Evolutionary conservation across 2,329 filamentous ascomycete genomes (phyloP), one percentile per base, ranked within the genome.

Genomic region (Aureobasidium pullulans): DNA sequence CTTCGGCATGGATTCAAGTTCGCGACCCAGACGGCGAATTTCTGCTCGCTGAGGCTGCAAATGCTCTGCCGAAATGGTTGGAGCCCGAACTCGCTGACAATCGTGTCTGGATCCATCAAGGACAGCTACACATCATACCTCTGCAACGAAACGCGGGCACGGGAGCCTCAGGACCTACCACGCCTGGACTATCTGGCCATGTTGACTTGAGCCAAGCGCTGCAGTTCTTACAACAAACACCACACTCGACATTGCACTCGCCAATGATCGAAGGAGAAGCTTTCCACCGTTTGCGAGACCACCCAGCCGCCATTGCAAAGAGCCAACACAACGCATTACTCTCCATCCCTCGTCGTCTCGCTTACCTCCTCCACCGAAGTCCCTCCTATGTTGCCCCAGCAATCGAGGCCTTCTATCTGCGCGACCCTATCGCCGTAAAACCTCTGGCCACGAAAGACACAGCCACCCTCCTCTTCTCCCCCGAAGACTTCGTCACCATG

Each of bases 21-120:
- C 85, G 83, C 61, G 94, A 99, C 71, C 87, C 85, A 50, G 94
- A 97, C 73, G 95, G 95, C 66, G 92, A 99, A 70, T 99, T 99
- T 67, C 81, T 99, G 52, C 84, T 99, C 16, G 87, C 96, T 59
- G 94, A 99, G 76, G 94, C 93, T 32, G 93, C 95, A 31, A 91
- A 89, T 65, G 85, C 87, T 13, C 77, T 96, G 2, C 94, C 94
- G 2, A 84, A 83, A 62, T 99, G 94, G 95, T 76, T 99, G 29
- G 96, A 87, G 65, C 94, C 94, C 0, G 92, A 96, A 64, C 87
- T 93, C 40, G 91, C 95, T 63, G 83, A 87, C 64, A 89, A 96
- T 70, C 83, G 94, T 60, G 86, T 95, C 36, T 99, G 94, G 94
- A 85, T 99, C 59, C 84, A 96, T 66, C 76, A 84, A 34, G 89